phyloP scores from a whole-genome alignment of 148 eudicot genomes.

The Heliamphora exappendiculata region DNA sequence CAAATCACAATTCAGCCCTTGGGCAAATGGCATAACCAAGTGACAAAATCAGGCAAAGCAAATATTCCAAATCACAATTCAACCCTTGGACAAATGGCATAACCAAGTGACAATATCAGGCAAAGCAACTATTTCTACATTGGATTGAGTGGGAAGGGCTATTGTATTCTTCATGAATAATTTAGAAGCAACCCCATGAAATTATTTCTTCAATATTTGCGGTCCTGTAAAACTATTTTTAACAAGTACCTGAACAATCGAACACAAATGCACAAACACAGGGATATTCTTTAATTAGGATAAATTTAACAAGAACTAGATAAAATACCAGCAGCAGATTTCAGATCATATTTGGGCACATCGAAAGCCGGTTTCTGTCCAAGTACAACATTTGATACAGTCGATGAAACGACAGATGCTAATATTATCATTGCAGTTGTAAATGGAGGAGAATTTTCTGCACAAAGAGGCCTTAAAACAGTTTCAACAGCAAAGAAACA shows the following conservation, averaged over 20 bases:
- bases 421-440: conserved; percentile 96
- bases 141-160: too few relatives aligned
- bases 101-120: conserved; percentile 2
- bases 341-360: conserved; percentile 90
- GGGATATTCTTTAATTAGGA: background rate
- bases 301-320: conserved; percentile 27
- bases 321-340: conserved; percentile 94
- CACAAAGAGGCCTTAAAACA: conserved; percentile 83
- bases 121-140: background rate
- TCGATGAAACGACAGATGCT: conserved; percentile 92
- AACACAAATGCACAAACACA: background rate
- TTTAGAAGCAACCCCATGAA: too few relatives aligned
- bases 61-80: background rate
- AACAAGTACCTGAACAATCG: too few relatives aligned
- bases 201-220: too few relatives aligned
- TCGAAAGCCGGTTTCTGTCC: conserved; percentile 93
- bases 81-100: background rate
- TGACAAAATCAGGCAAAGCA: background rate
- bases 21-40: conserved; percentile 7
- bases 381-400: conserved; percentile 85
- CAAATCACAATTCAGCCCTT: background rate
- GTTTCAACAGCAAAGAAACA: conserved; percentile 98
- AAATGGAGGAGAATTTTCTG: conserved; percentile 96
- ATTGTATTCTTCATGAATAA: too few relatives aligned
- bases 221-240: too few relatives aligned